These are phyloP conservation scores for Hypoxylon sp. DNA, from an alignment of 2,329 filamentous ascomycete species.

Conservation along the genomic window DNA sequence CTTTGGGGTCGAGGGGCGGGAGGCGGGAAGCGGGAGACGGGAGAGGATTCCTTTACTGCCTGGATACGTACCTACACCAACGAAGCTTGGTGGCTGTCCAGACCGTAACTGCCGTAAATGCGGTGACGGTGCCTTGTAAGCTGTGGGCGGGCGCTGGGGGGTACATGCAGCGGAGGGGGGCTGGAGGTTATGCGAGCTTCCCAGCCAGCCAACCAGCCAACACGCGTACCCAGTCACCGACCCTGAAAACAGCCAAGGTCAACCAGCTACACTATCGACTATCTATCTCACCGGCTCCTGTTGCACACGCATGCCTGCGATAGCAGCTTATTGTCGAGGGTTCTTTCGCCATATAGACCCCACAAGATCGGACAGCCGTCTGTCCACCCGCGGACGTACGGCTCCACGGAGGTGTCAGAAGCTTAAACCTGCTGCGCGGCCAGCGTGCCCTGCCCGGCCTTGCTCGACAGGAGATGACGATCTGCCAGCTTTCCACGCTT, in stretches of 20 bases:
- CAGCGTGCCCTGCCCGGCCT: constrained; percentile 7
- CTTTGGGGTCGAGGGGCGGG: neutral
- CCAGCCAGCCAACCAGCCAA: constrained; percentile 11
- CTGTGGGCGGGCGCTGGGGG: too few relatives aligned
- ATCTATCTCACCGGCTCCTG: constrained; percentile 7
- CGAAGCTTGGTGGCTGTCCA: constrained; percentile 3
- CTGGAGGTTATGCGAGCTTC: neutral
- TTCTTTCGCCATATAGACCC: constrained; percentile 26
- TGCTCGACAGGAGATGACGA: constrained; percentile 33
- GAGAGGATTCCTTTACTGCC: constrained; percentile 4
- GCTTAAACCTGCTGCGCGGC: constrained; percentile 5
- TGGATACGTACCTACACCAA: constrained; percentile 10
- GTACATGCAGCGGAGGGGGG: too few relatives aligned
- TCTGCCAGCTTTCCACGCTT: constrained; percentile 22
- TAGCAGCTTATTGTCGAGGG: constrained; percentile 9
- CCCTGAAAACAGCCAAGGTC: neutral
- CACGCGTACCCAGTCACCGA: constrained; percentile 5
- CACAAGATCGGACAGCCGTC: constrained; percentile 29
- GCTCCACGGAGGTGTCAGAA: constrained; percentile 30
- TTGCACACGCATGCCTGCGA: neutral
- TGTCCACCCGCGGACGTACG: constrained; percentile 22
- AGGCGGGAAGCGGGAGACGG: neutral
- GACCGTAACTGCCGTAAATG: too few relatives aligned
- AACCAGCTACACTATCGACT: too few relatives aligned
- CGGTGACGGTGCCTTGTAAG: too few relatives aligned